Evolutionary conservation across 805 yeast genomes (phyloP).

Genomic region (Myxozyma sirexii): DNA sequence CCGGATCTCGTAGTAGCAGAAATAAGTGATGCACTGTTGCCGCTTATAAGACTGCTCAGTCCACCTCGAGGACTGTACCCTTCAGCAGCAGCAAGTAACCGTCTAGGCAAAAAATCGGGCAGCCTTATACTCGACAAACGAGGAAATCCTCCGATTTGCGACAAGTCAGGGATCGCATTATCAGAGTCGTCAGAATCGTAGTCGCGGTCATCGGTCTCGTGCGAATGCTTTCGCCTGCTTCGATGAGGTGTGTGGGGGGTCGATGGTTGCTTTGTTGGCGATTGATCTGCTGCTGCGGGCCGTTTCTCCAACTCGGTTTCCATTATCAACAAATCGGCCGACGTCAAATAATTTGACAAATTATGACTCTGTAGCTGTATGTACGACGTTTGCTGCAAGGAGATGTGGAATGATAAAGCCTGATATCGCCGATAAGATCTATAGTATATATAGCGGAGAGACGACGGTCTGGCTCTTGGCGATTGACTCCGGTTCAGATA

Average conservation of each 20-base stretch:
- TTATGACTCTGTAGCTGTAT: no score
- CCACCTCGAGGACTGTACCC: conserved; percentile 2
- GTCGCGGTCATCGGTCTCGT: neutral
- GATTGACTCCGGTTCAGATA: no score
- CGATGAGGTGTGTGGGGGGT: neutral
- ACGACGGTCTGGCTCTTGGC: no score
- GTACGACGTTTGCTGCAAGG: no score
- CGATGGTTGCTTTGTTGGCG: neutral
- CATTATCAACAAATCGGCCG: neutral
- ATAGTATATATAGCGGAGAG: no score
- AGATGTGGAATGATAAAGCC: no score
- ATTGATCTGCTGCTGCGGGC: neutral
- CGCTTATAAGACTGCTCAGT: neutral
- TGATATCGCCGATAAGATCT: no score
- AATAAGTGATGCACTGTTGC: neutral
- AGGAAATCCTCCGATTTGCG: conserved; percentile 30
- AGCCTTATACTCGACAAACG: conserved; percentile 22
- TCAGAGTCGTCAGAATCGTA: neutral
- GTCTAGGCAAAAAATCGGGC: conserved; percentile 26
- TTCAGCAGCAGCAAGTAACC: conserved; percentile 12
- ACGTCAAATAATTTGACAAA: no score
- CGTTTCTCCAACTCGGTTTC: neutral
- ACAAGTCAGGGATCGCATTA: conserved; percentile 27
- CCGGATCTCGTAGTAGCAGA: neutral
- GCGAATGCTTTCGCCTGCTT: neutral